Conservation (phyloP, 2,329 filamentous ascomycete genomes). For the Alternaria infectoria region DNA sequence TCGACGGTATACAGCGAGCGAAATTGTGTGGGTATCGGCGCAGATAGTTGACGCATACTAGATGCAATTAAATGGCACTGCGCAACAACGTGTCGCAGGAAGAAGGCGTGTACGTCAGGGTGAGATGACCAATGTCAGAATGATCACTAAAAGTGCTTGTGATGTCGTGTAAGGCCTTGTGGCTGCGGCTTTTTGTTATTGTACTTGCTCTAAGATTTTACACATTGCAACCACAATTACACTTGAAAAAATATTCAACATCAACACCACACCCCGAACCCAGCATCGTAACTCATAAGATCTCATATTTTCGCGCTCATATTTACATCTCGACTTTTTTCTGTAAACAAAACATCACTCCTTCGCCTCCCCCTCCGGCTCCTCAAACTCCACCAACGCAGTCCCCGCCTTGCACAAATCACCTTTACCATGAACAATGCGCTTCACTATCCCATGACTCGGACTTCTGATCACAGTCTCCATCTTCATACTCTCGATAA, state of each 20-base stretch:
- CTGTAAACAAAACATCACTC: neutral
- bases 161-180: neutral
- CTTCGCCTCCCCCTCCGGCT: slow-evolving; percentile 13
- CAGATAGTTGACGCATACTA: neutral
- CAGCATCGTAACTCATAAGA: neutral
- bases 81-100: neutral
- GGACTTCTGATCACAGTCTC: slow-evolving; percentile 62
- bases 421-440: slow-evolving; percentile 57
- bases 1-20: neutral
- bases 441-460: slow-evolving; percentile 54
- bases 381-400: slow-evolving; percentile 44
- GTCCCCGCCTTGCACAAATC: slow-evolving; percentile 55
- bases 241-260: neutral
- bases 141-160: neutral
- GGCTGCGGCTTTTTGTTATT: neutral
- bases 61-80: neutral
- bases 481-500: slow-evolving; percentile 65
- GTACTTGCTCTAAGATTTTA: neutral
- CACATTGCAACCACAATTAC: neutral
- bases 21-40: neutral
- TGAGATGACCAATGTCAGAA: too few relatives aligned
- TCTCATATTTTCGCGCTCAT: too few relatives aligned
- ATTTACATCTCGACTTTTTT: neutral
- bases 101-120: too few relatives aligned
- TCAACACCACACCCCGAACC: neutral